Conservation (phyloP, 139 green algal species). For the Chlamydomonas applanata region DNA sequence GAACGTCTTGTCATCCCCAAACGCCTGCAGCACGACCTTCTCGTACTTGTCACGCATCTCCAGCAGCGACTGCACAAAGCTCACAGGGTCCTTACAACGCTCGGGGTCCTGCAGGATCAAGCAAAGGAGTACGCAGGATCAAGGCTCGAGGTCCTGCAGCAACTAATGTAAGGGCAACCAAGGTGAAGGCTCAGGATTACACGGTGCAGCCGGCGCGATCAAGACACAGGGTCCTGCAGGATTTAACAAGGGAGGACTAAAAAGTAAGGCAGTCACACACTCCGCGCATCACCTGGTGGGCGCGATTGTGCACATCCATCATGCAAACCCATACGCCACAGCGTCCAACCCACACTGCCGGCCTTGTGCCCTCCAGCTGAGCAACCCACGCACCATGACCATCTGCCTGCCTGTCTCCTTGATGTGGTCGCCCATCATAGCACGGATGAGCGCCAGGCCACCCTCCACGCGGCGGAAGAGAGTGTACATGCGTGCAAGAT, state of each 20-base stretch:
- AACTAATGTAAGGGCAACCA: too few species aligned
- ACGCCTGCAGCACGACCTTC: conserved; percentile 67
- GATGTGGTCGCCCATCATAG: conserved; percentile 64
- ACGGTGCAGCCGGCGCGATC: neutral
- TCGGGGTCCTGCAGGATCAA: conserved; percentile 59
- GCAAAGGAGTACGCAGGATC: too few species aligned
- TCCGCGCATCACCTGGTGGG: too few species aligned
- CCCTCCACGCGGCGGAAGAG: conserved; percentile 80
- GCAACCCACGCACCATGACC: conserved; percentile 20
- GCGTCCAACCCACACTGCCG: too few species aligned
- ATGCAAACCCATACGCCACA: too few species aligned
- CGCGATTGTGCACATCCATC: too few species aligned
- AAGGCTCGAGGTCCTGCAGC: too few species aligned
- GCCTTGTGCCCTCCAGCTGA: too few species aligned
- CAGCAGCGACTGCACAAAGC: conserved; percentile 88
- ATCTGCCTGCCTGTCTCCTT: conserved; percentile 66
- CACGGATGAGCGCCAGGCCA: conserved; percentile 66
- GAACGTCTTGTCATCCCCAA: conserved; percentile 89
- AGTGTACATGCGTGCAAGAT: conserved; percentile 88
- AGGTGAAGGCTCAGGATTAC: neutral
- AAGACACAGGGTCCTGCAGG: too few species aligned
- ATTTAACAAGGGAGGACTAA: too few species aligned
- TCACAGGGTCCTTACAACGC: conserved; percentile 70
- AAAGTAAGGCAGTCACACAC: too few species aligned
- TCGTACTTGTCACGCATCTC: conserved; percentile 91